phyloP scores from a whole-genome alignment of 2,329 filamentous ascomycete genomes.

The Calonectria crousiana region DNA sequence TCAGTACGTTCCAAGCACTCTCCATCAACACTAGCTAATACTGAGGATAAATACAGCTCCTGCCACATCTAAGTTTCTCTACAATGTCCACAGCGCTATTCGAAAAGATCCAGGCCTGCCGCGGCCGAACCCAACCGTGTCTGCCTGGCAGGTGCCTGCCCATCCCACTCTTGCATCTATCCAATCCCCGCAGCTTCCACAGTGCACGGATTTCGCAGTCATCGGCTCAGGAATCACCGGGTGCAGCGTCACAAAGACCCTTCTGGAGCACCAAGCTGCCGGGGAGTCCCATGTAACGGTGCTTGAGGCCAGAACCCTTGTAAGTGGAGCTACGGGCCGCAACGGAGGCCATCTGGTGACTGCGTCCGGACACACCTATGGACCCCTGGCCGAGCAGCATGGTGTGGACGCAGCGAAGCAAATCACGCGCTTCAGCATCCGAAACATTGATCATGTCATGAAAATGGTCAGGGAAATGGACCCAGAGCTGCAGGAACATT shows the following conservation, averaged over 20 bases:
- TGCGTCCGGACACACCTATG: constrained; percentile 54
- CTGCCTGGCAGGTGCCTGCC: constrained; percentile 43
- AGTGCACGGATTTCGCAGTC: constrained; percentile 38
- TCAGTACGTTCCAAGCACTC: background rate
- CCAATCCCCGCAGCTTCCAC: constrained; percentile 38
- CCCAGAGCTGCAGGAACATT: constrained; percentile 25
- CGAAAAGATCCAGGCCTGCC: constrained; percentile 42
- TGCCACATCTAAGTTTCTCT: constrained; percentile 12
- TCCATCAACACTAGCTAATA: background rate
- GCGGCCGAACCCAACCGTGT: constrained; percentile 37
- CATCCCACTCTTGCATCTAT: constrained; percentile 37
- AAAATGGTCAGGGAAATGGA: constrained; percentile 33
- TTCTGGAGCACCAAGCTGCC: constrained; percentile 35
- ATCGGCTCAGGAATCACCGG: constrained; percentile 50
- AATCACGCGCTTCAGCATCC: constrained; percentile 56
- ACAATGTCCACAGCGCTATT: constrained; percentile 13
- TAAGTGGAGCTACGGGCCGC: constrained; percentile 47
- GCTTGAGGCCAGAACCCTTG: constrained; percentile 44
- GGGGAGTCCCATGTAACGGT: constrained; percentile 32
- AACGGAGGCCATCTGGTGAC: constrained; percentile 46
- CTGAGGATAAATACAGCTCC: background rate
- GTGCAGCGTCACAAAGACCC: constrained; percentile 40
- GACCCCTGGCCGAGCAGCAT: constrained; percentile 43
- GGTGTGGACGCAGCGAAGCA: constrained; percentile 52
- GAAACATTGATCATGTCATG: constrained; percentile 48